Evolutionary conservation across 768 basidiomycete species (phyloP).

Genomic region (Panaeolus cyanescens): DNA sequence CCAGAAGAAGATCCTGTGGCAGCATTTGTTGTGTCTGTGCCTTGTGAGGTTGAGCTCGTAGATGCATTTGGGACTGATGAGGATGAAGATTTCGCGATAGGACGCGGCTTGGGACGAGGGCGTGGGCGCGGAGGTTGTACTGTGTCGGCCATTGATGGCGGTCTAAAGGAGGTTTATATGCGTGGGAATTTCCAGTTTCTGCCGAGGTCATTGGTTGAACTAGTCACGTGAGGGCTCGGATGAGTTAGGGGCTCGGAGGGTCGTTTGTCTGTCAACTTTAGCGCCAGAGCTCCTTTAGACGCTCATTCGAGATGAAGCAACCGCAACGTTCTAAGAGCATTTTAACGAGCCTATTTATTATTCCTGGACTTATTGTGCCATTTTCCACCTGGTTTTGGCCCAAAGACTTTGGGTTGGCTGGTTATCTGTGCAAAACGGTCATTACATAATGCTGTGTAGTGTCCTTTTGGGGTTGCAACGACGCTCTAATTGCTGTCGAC

Average conservation of each 20-base stretch:
- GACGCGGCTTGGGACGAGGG: conserved; percentile 61
- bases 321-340: no score
- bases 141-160: conserved; percentile 32
- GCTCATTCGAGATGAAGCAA: no score
- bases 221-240: not conserved
- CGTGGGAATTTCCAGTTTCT: conserved; percentile 39
- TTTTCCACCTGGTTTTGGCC: no score
- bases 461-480: not conserved
- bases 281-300: no score
- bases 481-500: not conserved
- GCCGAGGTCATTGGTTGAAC: conserved; percentile 22
- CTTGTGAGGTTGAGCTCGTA: conserved; percentile 14
- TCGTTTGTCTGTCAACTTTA: not conserved
- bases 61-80: conserved; percentile 7
- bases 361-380: no score
- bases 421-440: no score
- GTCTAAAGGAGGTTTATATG: conserved; percentile 30
- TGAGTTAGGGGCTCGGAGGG: not conserved
- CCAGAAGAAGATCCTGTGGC: conserved; percentile 12
- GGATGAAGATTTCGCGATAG: conserved; percentile 31
- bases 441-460: not conserved
- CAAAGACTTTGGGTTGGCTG: no score
- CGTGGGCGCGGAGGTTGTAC: conserved; percentile 47
- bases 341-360: no score
- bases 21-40: conserved; percentile 6